Base-by-base conservation (phyloP, 2,329 filamentous ascomycete species). In the Chalara sp. region DNA sequence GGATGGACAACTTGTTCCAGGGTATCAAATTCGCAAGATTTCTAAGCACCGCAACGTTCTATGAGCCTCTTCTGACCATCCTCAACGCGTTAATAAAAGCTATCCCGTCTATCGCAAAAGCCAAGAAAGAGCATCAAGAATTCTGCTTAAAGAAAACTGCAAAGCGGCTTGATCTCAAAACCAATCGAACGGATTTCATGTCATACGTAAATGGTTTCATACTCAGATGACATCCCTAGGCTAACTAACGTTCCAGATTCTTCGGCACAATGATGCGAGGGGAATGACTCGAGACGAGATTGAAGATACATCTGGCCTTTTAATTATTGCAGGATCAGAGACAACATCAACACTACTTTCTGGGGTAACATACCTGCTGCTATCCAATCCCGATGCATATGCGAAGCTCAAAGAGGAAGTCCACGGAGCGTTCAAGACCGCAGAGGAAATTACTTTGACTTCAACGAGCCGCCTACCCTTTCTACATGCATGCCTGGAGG, bases 321-420 rank as follows among this genome's bases (percentile, higher is more conserved):
- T 68, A 3, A 61, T 68, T n/a, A 35, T 68, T 7, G 66, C 65
- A 6, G 66, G 65, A 1, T 66, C 58, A 30, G 65, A 68, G 48
- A 71, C 69, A 5, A 63, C 68, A 1, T 68, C 69, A 6, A 71
- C 70, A 1, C 44, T 67, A 2, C 63, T 6, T 69, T 71, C 35
- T 10, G 35, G 35, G 10, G 35, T 3, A 10, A 39, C 35, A 10
- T 39, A 39, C 35, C 13, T 39, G 35, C 13, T 39, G 35, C 35
- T 39, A 11, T 13, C 10, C 13, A 39, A 39, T 39, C 35, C 35
- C 3, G 35, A 39, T 10, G 10, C 10, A 11, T 13, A 11, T 10
- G 13, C 35, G 10, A 13, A 10, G 35, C 35, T 39, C 13, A 13
- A 11, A 39, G 10, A 39, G 10, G 35, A 39, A 39, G 13, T 39